phyloP scores from a whole-genome alignment of 2,329 filamentous ascomycete species.

The Cryphonectria japonica region DNA sequence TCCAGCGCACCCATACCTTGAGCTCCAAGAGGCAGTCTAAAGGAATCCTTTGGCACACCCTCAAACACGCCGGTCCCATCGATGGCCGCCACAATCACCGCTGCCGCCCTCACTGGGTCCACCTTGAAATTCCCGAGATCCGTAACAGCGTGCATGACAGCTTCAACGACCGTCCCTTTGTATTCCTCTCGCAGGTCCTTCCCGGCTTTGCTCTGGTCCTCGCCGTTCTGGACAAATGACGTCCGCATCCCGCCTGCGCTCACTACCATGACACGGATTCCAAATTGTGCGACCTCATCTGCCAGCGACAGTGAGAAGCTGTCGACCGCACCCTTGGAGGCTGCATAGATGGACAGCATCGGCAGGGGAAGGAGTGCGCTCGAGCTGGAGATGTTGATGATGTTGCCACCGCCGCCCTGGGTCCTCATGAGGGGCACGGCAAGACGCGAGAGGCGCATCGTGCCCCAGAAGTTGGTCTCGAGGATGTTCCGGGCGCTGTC shows the following conservation, averaged over 20 bases:
- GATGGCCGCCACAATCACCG: constrained; percentile 18
- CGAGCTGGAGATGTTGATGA: constrained; percentile 23
- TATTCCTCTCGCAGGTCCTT: constrained; percentile 10
- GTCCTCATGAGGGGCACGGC: constrained; percentile 19
- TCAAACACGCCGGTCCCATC: constrained; percentile 24
- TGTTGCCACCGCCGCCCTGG: constrained; percentile 18
- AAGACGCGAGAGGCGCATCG: constrained; percentile 16
- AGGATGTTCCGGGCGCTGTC: constrained; percentile 8
- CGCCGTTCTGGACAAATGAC: constrained; percentile 10
- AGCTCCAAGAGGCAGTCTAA: constrained; percentile 17
- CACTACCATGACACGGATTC: constrained; percentile 19
- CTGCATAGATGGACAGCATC: constrained; percentile 8
- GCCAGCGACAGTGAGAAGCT: constrained; percentile 17
- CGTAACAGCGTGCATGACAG: neutral
- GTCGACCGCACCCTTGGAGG: constrained; percentile 23
- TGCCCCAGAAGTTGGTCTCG: constrained; percentile 26
- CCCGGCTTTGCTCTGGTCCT: too few species aligned
- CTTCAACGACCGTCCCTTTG: constrained; percentile 10
- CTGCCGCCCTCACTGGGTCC: constrained; percentile 17
- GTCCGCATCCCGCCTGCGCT: constrained; percentile 23
- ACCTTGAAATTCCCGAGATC: constrained; percentile 1
- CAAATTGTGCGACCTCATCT: constrained; percentile 16
- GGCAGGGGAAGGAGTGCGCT: constrained; percentile 1
- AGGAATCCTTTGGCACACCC: neutral
- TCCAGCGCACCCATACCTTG: constrained; percentile 1